Evolutionary conservation across 2,329 filamentous ascomycete genomes (phyloP), one percentile per base, ranked within the genome.

Genomic region (Diplodia corticola): DNA sequence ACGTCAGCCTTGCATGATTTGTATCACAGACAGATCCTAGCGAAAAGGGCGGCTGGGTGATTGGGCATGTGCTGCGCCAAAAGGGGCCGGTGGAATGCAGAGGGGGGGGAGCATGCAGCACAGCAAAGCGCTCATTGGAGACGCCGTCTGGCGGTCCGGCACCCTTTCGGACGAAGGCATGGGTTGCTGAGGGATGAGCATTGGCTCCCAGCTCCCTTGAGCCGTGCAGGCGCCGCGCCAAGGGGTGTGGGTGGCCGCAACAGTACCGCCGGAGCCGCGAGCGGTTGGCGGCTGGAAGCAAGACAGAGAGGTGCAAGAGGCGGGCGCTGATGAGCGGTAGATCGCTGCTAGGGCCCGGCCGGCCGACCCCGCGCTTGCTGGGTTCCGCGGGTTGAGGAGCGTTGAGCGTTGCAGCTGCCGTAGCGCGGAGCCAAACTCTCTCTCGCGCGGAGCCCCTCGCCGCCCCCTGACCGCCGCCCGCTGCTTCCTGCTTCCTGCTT

Each of bases 141-240:
- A 20, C n/a, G 15, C n/a, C 22, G 24, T 49, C 57, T 49, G 17
- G 22, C 40, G 57, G 40, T 35, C 57, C 57, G 57, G 49, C 22
- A 61, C 57, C 49, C 57, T 49, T 61, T 49, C 28, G 44, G 57
- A 10, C 57, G 44, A 50, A 49, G 57, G 57, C 44, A 49, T 37
- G 54, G 54, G 54, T 4, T 57, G 53, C 33, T 40, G 33, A 20
- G 12, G 33, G 15, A 33, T 22, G 57, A 61, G 44, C 26, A 61
- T 61, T 49, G 57, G 57, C 57, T 61, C 57, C 57, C 26, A 44
- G 57, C 57, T 61, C 57, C 57, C 26, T 61, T 35, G 57, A 35
- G 44, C 57, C 57, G 57, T 61, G 57, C 55, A 60, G 26, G 55
- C 55, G 55, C 54, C 13, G 35, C 55, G 55, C 55, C 55, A 60